phyloP scores from a whole-genome alignment of 306 rosid species.

The Vigna unguiculata region DNA sequence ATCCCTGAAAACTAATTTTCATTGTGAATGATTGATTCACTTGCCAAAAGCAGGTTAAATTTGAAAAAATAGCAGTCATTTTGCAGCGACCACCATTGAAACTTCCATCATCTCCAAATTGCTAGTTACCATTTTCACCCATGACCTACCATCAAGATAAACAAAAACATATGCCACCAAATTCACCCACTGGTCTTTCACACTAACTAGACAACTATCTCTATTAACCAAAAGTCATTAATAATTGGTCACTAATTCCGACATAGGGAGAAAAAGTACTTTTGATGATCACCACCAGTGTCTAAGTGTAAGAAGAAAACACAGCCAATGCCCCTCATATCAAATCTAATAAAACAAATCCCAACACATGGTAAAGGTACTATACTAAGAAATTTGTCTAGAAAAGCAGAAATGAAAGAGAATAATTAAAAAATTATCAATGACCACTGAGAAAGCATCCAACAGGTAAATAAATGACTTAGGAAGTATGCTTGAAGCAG shows the following conservation, averaged over 20 bases:
- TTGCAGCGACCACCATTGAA: not conserved
- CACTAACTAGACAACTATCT: not conserved
- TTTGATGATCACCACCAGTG: not conserved
- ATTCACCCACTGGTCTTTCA: slow-evolving; percentile 4
- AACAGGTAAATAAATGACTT: slow-evolving; percentile 12
- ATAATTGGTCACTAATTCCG: not conserved
- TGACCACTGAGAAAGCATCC: slow-evolving; percentile 2
- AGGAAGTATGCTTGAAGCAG: slow-evolving; percentile 29
- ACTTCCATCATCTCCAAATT: slow-evolving; percentile 7
- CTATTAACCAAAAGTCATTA: not conserved
- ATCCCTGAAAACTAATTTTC: not conserved
- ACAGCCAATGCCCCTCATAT: not conserved
- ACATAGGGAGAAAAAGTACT: not conserved
- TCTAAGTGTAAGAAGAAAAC: slow-evolving; percentile 7
- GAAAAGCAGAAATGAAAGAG: not conserved
- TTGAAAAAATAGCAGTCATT: not conserved
- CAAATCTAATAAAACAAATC: slow-evolving; percentile 4
- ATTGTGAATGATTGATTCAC: not conserved
- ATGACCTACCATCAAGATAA: slow-evolving; percentile 15
- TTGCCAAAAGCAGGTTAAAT: slow-evolving; percentile 18
- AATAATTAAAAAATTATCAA: not conserved
- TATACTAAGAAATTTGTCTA: slow-evolving; percentile 6
- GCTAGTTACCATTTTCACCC: slow-evolving; percentile 6
- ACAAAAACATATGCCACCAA: not conserved
- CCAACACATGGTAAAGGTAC: not conserved